These are phyloP conservation scores for Coemansia sp. DNA, from an alignment of 192 early-diverging fungal species.

Conservation along the genomic window DNA sequence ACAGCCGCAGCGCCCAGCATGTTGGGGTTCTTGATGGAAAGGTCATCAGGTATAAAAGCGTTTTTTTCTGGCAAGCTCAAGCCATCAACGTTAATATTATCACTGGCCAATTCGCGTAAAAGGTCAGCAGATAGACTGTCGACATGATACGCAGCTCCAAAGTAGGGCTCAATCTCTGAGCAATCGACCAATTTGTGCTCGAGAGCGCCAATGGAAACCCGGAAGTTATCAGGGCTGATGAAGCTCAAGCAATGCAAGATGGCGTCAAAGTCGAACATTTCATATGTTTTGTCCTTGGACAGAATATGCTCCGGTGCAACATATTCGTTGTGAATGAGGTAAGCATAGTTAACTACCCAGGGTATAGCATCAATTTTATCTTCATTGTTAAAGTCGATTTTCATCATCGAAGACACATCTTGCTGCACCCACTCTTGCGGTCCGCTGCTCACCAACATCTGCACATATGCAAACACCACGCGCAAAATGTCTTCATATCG, in stretches of 20 bases:
- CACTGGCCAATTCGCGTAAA: background rate
- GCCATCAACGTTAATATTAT: background rate
- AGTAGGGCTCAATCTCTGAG: slow-evolving; percentile 66
- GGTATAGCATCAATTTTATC: slow-evolving; percentile 60
- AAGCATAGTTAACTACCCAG: slow-evolving; percentile 64
- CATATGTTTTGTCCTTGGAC: slow-evolving; percentile 63
- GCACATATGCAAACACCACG: slow-evolving; percentile 35
- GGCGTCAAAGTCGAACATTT: slow-evolving; percentile 60
- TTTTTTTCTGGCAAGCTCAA: slow-evolving; percentile 9
- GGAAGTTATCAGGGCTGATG: slow-evolving; percentile 63
- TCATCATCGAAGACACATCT: slow-evolving; percentile 34
- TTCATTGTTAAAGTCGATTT: slow-evolving; percentile 61
- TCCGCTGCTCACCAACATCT: slow-evolving; percentile 15
- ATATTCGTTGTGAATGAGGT: slow-evolving; percentile 70
- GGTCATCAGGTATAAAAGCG: slow-evolving; percentile 35
- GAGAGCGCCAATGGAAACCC: slow-evolving; percentile 41
- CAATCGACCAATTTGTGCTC: slow-evolving; percentile 19
- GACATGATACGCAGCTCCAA: slow-evolving; percentile 75
- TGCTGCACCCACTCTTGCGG: slow-evolving; percentile 36
- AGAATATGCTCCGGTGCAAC: slow-evolving; percentile 66
- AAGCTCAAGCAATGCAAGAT: slow-evolving; percentile 62
- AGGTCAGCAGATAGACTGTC: slow-evolving; percentile 2
- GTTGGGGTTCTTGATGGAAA: background rate
- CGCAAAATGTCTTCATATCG: slow-evolving; percentile 33
- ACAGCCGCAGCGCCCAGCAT: background rate